A percentile compares a stretch with the other conserved stretches of the same genome.
Conservation (phyloP, 2,329 filamentous ascomycete genomes). For the Setomelanomma holmii region DNA sequence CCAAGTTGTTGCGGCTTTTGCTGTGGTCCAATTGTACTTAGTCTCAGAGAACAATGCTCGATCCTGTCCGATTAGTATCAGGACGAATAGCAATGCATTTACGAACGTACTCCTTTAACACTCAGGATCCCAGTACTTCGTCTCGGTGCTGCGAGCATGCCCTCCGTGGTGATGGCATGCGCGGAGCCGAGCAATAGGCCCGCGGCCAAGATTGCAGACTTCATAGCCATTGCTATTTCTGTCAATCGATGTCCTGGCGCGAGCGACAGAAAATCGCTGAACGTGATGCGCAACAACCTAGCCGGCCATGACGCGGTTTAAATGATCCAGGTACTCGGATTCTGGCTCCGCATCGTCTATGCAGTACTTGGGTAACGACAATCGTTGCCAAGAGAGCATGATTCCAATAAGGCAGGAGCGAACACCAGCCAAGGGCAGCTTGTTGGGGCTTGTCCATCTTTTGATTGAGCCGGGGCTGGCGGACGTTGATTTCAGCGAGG, state of each 20-base stretch:
- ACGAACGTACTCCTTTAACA: conserved; percentile 37
- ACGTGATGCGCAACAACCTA: conserved; percentile 1
- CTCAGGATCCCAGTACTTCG: conserved; percentile 43
- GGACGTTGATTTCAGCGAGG: conserved; percentile 21
- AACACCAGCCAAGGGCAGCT: conserved; percentile 25
- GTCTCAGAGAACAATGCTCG: conserved; percentile 43
- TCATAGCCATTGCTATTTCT: conserved; percentile 40
- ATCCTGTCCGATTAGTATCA: conserved; percentile 29
- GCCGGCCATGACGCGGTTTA: conserved; percentile 21
- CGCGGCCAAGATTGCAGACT: conserved; percentile 28
- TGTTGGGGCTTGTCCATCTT: conserved; percentile 29
- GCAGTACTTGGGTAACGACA: conserved; percentile 13
- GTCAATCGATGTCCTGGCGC: conserved; percentile 7
- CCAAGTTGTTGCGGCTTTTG: conserved; percentile 58
- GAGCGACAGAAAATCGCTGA: conserved; percentile 10
- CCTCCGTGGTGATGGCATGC: conserved; percentile 35
- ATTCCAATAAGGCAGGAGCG: conserved; percentile 22
- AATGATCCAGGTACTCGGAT: conserved; percentile 17
- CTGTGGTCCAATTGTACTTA: conserved; percentile 45
- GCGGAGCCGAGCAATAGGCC: conserved; percentile 35
- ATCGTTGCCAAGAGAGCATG: conserved; percentile 26
- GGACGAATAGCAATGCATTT: not conserved
- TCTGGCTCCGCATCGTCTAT: conserved; percentile 16
- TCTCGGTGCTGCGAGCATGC: conserved; percentile 36
- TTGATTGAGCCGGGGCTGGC: conserved; percentile 21